Base-by-base conservation (phyloP, 768 basidiomycete genomes). In the Lactarius evosmus region DNA sequence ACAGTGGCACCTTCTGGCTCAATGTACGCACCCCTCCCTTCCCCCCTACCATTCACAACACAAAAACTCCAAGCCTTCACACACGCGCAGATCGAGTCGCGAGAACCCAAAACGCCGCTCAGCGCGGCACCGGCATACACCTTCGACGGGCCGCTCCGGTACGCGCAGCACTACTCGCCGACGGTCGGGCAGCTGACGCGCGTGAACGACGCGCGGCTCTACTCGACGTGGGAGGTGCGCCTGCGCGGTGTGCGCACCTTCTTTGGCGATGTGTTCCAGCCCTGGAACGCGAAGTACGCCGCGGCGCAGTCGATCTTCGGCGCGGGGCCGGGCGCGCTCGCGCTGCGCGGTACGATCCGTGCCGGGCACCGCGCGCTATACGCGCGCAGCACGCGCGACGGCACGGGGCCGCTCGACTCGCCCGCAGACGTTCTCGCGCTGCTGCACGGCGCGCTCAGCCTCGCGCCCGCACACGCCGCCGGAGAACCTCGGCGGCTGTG, bases 151-250 rank as follows among this genome's bases (percentile, higher is more conserved):
- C 89, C 89, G 32, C 78, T 88, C 59, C 86, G 86, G 56, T 91
- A 79, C 73, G 85, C 89, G 14, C 78, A 82, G 4, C 89, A 92
- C 70, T 83, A 77, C 73, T 90, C 88, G 4, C 89, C 88, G 0
- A 85, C 85, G 0, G 79, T 89, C 49, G 90, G 89, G 30, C 76
- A 74, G 4, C 74, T 91, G 34, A 86, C 88, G 19, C 82, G 83
- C 63, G 72, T 86, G 58, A 80, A 84, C 69, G 82, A 84, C 65
- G 78, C 77, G 0, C 83, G 87, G 0, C 76, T 89, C 27, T 91
- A 91, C 71, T 85, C 87, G 40, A 92, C 90, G 1, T 92, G 91
- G 90, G 91, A 91, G 71, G 79, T 77, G 67, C 86, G 83, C 69
- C 76, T 91, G 71, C 79, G 79, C 58, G 86, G 83, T 22, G 72